Conservation (phyloP, 2,329 filamentous ascomycete species). For the Neonectria ditissima region DNA sequence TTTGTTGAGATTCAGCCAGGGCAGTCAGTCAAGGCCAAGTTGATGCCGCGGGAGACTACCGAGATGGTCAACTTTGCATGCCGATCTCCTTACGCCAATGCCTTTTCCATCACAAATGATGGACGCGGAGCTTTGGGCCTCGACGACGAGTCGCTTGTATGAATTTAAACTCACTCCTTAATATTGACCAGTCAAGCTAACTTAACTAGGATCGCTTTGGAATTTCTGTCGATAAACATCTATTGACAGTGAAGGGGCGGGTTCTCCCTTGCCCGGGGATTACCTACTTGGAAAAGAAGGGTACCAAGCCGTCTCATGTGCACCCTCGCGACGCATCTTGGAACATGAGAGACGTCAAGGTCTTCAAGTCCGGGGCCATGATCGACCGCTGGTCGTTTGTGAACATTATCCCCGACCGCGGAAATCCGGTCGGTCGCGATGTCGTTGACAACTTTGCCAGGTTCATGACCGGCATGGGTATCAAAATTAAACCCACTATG, state of each 20-base stretch:
- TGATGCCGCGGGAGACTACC: constrained; percentile 70
- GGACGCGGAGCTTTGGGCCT: constrained; percentile 71
- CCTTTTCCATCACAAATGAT: constrained; percentile 69
- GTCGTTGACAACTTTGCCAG: constrained; percentile 50
- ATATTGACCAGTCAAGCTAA: constrained; percentile 24
- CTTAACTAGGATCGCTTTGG: constrained; percentile 64
- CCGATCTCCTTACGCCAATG: constrained; percentile 74
- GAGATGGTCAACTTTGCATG: constrained; percentile 81
- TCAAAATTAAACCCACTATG: constrained; percentile 50
- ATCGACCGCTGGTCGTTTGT: constrained; percentile 66
- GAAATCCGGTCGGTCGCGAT: constrained; percentile 21
- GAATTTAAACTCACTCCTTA: not conserved
- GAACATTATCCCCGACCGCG: constrained; percentile 47
- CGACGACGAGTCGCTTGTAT: constrained; percentile 57
- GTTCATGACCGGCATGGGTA: constrained; percentile 55
- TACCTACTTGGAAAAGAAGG: constrained; percentile 61
- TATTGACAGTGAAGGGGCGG: constrained; percentile 80
- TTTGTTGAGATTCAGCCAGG: constrained; percentile 72
- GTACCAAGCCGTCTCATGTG: constrained; percentile 41
- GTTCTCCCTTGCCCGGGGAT: constrained; percentile 72
- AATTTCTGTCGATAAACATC: constrained; percentile 67
- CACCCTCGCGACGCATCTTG: constrained; percentile 68
- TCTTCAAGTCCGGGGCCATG: constrained; percentile 61
- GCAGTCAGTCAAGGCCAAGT: constrained; percentile 71
- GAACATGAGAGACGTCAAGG: constrained; percentile 73